Evolutionary conservation across 2,329 filamentous ascomycete species (phyloP).

Genomic region (Aspergillus terreus): DNA sequence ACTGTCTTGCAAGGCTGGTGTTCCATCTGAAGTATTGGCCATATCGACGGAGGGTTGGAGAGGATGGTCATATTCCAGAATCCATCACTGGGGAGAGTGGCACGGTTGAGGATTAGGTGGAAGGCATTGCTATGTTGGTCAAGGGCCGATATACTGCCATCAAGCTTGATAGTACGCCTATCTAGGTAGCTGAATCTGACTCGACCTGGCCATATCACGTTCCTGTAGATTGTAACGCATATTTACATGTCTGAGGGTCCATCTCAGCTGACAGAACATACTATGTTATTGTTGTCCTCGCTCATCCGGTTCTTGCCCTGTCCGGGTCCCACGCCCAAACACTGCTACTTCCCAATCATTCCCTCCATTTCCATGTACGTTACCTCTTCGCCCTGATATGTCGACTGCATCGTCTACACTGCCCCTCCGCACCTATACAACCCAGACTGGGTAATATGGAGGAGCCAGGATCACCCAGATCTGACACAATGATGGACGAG

Average conservation of each 20-base stretch:
- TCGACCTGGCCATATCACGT: no score
- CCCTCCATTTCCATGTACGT: neutral
- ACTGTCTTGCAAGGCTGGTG: neutral
- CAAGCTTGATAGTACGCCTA: neutral
- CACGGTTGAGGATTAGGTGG: neutral
- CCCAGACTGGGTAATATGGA: neutral
- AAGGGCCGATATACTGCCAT: neutral
- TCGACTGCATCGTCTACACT: neutral
- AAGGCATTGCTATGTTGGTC: neutral
- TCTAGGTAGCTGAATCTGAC: no score
- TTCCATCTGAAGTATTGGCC: neutral
- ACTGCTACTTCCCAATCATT: neutral
- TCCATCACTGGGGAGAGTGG: neutral
- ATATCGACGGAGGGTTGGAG: neutral
- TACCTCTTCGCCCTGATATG: neutral
- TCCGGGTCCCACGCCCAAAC: no score
- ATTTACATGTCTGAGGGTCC: no score
- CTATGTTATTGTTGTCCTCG: no score
- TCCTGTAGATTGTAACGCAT: no score
- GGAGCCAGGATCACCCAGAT: neutral
- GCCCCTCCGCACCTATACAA: neutral
- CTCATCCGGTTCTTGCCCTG: no score
- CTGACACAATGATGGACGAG: constrained; percentile 14
- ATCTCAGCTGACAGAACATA: no score
- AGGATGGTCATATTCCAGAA: neutral